These are phyloP conservation scores for Penicillium sp. DNA, from an alignment of 2,329 filamentous ascomycete species.

Conservation along the genomic window DNA sequence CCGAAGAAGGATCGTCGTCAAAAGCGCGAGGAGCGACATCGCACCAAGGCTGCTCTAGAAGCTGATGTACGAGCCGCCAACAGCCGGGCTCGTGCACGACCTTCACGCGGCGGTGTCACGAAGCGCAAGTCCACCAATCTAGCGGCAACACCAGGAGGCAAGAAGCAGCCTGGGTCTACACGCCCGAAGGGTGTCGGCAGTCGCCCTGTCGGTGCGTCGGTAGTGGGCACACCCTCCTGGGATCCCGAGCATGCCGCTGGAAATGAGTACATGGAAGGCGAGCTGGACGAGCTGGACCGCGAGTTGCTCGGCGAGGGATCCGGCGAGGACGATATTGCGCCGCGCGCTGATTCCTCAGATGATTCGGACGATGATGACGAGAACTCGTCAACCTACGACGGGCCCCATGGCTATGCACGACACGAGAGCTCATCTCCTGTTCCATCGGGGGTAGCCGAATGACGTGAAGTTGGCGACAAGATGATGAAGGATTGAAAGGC, in stretches of 20 bases:
- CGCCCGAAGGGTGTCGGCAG: conserved; percentile 27
- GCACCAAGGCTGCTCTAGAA: conserved; percentile 24
- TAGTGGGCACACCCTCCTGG: conserved; percentile 24
- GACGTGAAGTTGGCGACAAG: conserved; percentile 25
- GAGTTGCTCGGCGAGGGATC: conserved; percentile 36
- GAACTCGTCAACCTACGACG: conserved; percentile 31
- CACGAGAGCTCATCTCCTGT: conserved; percentile 32
- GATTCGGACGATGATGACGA: conserved; percentile 36
- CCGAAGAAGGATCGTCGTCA: conserved; percentile 37
- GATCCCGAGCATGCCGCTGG: conserved; percentile 23
- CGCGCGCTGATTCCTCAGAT: conserved; percentile 29
- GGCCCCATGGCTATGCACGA: conserved; percentile 31
- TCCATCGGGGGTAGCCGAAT: conserved; percentile 15
- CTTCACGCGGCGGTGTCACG: conserved; percentile 19
- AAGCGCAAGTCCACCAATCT: conserved; percentile 30
- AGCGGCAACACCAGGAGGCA: conserved; percentile 18
- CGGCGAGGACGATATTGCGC: conserved; percentile 33
- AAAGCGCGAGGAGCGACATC: conserved; percentile 38
- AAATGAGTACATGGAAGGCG: conserved; percentile 30
- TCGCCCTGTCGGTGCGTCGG: conserved; percentile 15
- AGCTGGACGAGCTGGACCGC: conserved; percentile 39
- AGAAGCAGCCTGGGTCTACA: conserved; percentile 19
- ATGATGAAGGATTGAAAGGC: conserved; percentile 28
- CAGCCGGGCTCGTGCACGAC: conserved; percentile 19
- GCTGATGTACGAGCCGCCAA: conserved; percentile 20